Base-by-base conservation (phyloP, 2,329 filamentous ascomycete species). In the Hymenoscyphus linearis region DNA sequence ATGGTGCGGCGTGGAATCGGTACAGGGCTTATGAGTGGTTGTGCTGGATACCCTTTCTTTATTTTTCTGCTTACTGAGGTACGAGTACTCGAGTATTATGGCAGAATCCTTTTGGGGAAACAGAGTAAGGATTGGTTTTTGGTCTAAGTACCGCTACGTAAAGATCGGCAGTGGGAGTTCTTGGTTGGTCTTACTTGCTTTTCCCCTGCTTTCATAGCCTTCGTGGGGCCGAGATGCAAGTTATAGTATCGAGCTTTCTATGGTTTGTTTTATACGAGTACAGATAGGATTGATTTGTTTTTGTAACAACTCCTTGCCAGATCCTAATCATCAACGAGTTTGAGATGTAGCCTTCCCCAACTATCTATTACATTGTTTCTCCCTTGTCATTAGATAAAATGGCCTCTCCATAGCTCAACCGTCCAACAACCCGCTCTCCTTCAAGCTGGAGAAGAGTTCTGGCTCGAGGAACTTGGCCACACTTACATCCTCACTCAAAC, bases 391-490 rank as follows among this genome's bases (percentile, higher is more conserved):
- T 31, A 52, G 35, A 54, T 50, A 59, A 65, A 40, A 16, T n/a
- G 37, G 12, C 37, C n/a, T n/a, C 57, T 34, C 57, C 59, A 64
- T 67, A 61, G 62, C 62, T 64, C 66, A 72, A 36, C 82, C 83
- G 70, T 92, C 92, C 66, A 98, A 77, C 67, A 96, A 86, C 2
- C 93, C 93, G 69, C 89, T 95, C 76, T 96, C 92, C 77, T 91
- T 90, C 71, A 98, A 77, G 67, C 86, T 90, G 74, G 88, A 86
- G 78, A 96, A 96, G 64, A 98, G 85, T 74, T 98, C 95, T 1
- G 92, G 91, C 79, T 99, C 95, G 66, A 99, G 79, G 77, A 98
- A 99, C 73, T 96, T 97, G 74, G 91, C 92, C 60, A 98, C 92
- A 34, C 89, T 93, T 47, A 98, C 91, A 74, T 98, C 95, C 79